Conservation (phyloP, 306 rosid species). For the Sesbania bispinosa region DNA sequence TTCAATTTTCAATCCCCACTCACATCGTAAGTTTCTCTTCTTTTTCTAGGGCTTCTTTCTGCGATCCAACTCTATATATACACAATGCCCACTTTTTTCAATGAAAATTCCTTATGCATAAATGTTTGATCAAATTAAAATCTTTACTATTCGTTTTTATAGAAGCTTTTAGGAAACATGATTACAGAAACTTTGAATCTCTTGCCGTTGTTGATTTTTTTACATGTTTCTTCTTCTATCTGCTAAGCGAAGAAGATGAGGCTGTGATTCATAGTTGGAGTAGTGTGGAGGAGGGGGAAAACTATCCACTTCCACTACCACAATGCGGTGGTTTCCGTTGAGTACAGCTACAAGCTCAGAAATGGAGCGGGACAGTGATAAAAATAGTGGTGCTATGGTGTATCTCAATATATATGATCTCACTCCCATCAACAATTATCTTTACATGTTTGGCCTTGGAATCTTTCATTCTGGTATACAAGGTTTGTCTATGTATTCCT, state of each 20-base stretch:
- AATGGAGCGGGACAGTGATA: constrained; percentile 21
- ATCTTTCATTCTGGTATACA: constrained; percentile 92
- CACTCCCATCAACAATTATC: constrained; percentile 77
- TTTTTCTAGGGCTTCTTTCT: constrained; percentile 23
- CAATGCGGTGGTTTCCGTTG: constrained; percentile 78
- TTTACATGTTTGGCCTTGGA: constrained; percentile 78
- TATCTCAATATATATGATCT: constrained; percentile 95
- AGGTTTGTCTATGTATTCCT: constrained; percentile 39
- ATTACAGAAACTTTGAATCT: not conserved
- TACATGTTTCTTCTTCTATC: constrained; percentile 13
- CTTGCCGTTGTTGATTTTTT: not conserved
- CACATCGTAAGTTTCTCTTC: constrained; percentile 16
- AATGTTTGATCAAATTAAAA: not conserved
- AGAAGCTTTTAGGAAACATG: not conserved
- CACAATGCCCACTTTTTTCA: not conserved
- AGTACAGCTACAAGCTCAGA: constrained; percentile 44
- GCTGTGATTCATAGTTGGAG: constrained; percentile 35
- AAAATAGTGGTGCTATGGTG: constrained; percentile 39
- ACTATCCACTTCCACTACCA: not conserved
- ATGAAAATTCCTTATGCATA: not conserved
- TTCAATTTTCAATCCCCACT: constrained; percentile 22
- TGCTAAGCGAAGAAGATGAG: constrained; percentile 25
- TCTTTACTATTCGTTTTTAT: not conserved
- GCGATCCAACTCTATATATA: constrained; percentile 1
- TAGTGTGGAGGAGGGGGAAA: constrained; percentile 9